These are phyloP conservation scores for Fraxinus platypoda DNA, from an alignment of 305 asterid genomes.

Conservation along the genomic window DNA sequence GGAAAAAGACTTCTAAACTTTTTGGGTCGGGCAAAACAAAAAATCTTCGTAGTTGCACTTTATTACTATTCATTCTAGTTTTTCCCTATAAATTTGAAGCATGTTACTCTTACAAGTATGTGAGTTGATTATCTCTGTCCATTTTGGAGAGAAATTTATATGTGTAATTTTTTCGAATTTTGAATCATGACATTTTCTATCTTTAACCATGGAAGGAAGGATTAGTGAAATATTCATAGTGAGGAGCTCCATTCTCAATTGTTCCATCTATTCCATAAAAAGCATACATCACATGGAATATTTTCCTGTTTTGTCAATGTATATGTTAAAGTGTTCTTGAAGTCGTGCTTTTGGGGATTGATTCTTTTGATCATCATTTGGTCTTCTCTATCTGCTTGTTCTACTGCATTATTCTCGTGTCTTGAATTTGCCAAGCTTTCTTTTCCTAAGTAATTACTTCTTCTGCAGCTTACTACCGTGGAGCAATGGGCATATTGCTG, in stretches of 20 bases:
- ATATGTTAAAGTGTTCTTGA: neutral
- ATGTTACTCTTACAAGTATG: neutral
- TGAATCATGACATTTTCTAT: neutral
- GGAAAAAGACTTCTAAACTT: neutral
- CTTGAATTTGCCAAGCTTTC: neutral
- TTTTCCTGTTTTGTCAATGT: neutral
- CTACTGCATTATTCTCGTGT: neutral
- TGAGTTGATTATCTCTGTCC: neutral
- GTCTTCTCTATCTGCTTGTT: neutral
- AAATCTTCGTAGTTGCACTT: neutral
- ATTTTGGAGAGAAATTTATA: neutral
- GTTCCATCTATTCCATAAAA: neutral
- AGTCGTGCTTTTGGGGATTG: neutral
- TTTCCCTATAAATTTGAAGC: neutral
- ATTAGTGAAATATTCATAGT: neutral
- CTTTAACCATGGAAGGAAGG: neutral
- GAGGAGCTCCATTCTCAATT: neutral
- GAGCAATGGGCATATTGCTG: constrained; percentile 55
- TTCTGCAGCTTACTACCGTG: constrained; percentile 49
- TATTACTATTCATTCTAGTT: neutral
- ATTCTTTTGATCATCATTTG: neutral
- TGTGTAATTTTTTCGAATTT: neutral
- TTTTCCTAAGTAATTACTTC: neutral
- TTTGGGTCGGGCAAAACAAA: neutral
- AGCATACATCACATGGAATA: neutral